phyloP scores from a whole-genome alignment of 2,329 filamentous ascomycete species.

The Penicillium griseofulvum region DNA sequence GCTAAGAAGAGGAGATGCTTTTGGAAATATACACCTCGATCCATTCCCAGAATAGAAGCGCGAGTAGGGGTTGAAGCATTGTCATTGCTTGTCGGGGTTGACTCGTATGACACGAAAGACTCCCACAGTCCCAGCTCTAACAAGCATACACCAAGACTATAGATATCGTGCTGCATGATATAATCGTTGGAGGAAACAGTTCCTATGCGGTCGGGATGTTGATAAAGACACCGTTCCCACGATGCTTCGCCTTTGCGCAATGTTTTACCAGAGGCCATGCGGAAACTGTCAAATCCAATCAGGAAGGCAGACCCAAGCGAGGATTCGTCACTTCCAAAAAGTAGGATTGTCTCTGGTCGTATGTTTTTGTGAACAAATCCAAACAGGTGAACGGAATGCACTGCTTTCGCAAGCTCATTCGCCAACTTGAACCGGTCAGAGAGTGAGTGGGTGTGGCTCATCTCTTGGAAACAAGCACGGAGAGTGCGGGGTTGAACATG shows the following conservation, averaged over 20 bases:
- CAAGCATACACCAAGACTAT: constrained; percentile 53
- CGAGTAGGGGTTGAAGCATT: not conserved
- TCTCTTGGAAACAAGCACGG: not conserved
- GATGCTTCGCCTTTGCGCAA: constrained; percentile 32
- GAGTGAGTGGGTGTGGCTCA: not conserved
- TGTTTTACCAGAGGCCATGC: constrained; percentile 23
- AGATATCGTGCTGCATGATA: constrained; percentile 57
- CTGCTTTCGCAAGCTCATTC: not conserved
- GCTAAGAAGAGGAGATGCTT: not conserved
- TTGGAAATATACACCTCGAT: not conserved
- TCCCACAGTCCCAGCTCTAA: constrained; percentile 50
- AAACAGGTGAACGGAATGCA: not conserved
- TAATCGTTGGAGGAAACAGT: constrained; percentile 38
- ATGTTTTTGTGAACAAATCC: constrained; percentile 39
- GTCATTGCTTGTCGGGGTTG: not conserved
- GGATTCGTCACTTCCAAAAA: constrained; percentile 22
- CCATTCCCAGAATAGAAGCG: not conserved
- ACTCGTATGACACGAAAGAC: not conserved
- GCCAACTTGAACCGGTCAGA: not conserved
- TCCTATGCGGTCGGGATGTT: constrained; percentile 51
- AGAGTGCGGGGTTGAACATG: not conserved
- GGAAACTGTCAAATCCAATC: constrained; percentile 39
- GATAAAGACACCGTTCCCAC: constrained; percentile 48
- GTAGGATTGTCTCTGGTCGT: constrained; percentile 32
- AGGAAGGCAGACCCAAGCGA: constrained; percentile 37